A percentile compares a stretch with the other conserved stretches of the same genome.
phyloP scores from a whole-genome alignment of 2,329 filamentous ascomycete genomes.

The Fusarium pseudonygamai region DNA sequence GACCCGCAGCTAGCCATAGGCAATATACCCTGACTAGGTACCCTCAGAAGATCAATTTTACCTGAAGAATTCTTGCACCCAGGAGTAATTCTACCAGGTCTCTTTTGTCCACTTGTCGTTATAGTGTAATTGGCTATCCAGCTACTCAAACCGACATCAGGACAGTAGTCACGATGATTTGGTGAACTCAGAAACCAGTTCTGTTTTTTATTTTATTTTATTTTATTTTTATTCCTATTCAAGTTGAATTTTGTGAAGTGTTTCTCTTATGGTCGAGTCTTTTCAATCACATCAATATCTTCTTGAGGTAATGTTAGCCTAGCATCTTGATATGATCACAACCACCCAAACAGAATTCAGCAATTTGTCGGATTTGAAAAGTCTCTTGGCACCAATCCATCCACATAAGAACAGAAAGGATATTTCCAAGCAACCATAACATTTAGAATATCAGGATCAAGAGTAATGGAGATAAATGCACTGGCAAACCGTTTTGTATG shows the following conservation, averaged over 20 bases:
- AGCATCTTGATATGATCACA: no score
- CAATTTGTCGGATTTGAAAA: no score
- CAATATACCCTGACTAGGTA: not conserved
- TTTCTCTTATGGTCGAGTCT: no score
- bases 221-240: no score
- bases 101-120: not conserved
- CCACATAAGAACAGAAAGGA: accelerated
- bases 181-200: not conserved
- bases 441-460: not conserved
- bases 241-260: no score
- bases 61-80: no score
- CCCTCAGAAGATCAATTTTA: not conserved
- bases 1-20: not conserved
- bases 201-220: no score
- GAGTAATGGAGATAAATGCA: not conserved
- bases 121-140: not conserved
- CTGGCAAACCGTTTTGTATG: not conserved
- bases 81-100: no score
- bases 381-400: not conserved
- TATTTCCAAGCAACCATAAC: accelerated
- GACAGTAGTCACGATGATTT: not conserved
- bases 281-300: no score
- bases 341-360: no score
- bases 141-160: not conserved
- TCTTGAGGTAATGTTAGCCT: no score